Evolutionary conservation across 768 basidiomycete genomes (phyloP).

Genomic region (Termitomyces titanicus): DNA sequence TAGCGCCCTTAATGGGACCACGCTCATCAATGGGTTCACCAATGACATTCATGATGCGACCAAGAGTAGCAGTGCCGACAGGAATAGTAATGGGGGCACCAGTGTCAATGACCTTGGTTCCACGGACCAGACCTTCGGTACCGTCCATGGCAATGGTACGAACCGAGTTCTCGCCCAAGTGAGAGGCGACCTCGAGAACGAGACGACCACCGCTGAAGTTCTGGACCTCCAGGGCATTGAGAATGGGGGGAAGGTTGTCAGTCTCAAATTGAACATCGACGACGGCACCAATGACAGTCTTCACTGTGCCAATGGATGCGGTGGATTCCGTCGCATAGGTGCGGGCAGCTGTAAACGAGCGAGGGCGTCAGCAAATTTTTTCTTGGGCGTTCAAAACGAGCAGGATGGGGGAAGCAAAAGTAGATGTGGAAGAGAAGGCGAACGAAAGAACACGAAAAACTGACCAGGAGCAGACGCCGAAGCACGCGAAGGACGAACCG

Average conservation of each 20-base stretch:
- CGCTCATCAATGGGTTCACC: constrained; percentile 99
- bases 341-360: constrained; percentile 50
- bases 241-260: constrained; percentile 92
- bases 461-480: constrained; percentile 51
- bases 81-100: constrained; percentile 96
- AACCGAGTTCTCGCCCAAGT: constrained; percentile 98
- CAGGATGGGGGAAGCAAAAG: constrained; percentile 4
- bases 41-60: constrained; percentile 99
- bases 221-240: constrained; percentile 98
- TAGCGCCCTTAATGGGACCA: constrained; percentile 96
- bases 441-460: constrained; percentile 22
- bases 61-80: constrained; percentile 90
- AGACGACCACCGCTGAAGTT: constrained; percentile 93
- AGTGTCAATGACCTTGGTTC: constrained; percentile 95
- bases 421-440: not conserved
- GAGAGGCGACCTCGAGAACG: constrained; percentile 98
- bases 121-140: constrained; percentile 99
- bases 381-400: not conserved
- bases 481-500: constrained; percentile 46
- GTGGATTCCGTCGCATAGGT: constrained; percentile 90
- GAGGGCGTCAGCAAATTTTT: constrained; percentile 10
- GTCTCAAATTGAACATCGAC: constrained; percentile 99
- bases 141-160: constrained; percentile 99
- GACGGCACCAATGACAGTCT: constrained; percentile 99
- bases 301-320: constrained; percentile 71